Evolutionary conservation across 2,329 filamentous ascomycete genomes (phyloP).

Genomic region (Hypoxylon sp.): DNA sequence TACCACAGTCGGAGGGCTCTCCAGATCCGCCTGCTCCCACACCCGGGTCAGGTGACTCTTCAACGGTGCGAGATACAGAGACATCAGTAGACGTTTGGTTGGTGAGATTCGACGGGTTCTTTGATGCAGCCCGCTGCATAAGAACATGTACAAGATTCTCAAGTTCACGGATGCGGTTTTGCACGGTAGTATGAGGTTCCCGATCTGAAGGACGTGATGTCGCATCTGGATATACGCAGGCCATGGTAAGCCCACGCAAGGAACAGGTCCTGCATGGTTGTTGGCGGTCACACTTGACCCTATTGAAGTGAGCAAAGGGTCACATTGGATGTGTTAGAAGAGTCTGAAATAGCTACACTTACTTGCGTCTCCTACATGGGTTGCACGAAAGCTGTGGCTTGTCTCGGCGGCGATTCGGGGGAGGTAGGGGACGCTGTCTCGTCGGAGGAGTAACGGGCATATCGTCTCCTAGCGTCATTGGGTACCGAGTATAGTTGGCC

Average conservation of each 20-base stretch:
- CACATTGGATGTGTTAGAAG: neutral
- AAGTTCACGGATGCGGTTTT: conserved; percentile 51
- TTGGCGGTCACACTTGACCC: conserved; percentile 44
- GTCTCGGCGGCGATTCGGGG: conserved; percentile 49
- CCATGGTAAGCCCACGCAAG: conserved; percentile 29
- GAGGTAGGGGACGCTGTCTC: conserved; percentile 40
- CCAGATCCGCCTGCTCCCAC: conserved; percentile 25
- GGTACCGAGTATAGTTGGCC: conserved; percentile 9
- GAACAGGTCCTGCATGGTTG: conserved; percentile 45
- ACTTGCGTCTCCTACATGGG: conserved; percentile 53
- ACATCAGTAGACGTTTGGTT: conserved; percentile 5
- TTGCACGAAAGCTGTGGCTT: conserved; percentile 54
- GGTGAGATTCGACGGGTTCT: conserved; percentile 22
- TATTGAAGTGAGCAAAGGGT: conserved; percentile 22
- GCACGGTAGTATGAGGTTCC: conserved; percentile 32
- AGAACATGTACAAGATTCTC: conserved; percentile 53
- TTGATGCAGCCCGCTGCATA: conserved; percentile 44
- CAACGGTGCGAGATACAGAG: conserved; percentile 6
- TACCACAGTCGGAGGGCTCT: conserved; percentile 52
- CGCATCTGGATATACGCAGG: conserved; percentile 45
- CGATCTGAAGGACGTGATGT: conserved; percentile 27
- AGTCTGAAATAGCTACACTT: conserved; percentile 28
- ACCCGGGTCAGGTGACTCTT: conserved; percentile 25
- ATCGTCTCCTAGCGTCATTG: conserved; percentile 43
- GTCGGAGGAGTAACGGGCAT: conserved; percentile 40